Base-by-base conservation (phyloP, 768 basidiomycete genomes). In the Chalciporus chontae region DNA sequence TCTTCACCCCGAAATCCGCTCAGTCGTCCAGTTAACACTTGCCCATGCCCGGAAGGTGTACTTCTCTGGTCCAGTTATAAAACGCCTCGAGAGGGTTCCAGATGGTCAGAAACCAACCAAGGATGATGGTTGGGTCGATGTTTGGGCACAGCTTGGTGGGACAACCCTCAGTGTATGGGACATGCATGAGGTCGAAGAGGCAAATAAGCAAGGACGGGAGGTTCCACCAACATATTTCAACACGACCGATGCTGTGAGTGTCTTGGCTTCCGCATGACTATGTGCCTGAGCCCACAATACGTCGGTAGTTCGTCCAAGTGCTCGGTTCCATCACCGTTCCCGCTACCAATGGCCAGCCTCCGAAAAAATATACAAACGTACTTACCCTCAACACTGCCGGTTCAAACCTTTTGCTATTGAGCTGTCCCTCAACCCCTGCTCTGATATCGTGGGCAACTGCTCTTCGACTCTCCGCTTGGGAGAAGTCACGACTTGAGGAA, bases 341-440 rank as follows among this genome's bases (percentile, higher is more conserved):
- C 1, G 72, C 79, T 7, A 77, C 78, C 0, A 63, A 73, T 1
- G 73, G 66, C 10, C 55, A 71, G 1, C 81, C 85, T 1, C 57
- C 77, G 0, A 77, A 79, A 61, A 79, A 81, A 55, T 88, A 82
- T 58, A 74, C 74, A 0, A 89, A 91, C 63, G 87, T 97, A 45
- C 78, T 97, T 50, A 90, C 91, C 0, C 76, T 99, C 57, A 99
- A 94, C 65, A 95, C 90, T 5, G 95, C 94, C 0, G 95, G 95
- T 18, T 85, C 85, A 26, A 97, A 98, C 65, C 76, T 94, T 40
- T 72, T 94, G 27, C 70, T 95, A 3, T 95, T 97, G 71, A 88
- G 92, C 8, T 94, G 92, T 63, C 86, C 87, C 15, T 77, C 77
- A 18, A 79, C 83, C 24, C 65, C 73, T 39, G 78, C 84, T 14